Conservation (phyloP, 1,139 yeast species). For the Suhomyces chickasaworum region DNA sequence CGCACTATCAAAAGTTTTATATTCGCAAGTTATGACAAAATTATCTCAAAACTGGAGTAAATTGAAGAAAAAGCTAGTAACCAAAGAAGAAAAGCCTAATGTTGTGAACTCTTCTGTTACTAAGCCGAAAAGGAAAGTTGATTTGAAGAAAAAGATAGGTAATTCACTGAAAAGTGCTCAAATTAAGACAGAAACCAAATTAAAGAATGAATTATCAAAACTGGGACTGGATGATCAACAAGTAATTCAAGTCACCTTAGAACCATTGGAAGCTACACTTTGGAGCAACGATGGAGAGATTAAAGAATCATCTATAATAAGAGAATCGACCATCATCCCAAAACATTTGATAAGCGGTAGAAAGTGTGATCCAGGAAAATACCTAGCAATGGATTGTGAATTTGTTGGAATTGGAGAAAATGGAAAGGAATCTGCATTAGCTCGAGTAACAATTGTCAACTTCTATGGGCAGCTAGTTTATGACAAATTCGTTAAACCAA, state of each 20-base stretch:
- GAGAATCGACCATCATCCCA: conserved; percentile 1
- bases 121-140: not conserved
- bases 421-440: conserved; percentile 71
- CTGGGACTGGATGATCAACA: not conserved
- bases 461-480: conserved; percentile 71
- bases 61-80: conserved; percentile 27
- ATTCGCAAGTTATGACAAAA: conserved; percentile 1
- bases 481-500: conserved; percentile 77
- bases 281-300: conserved; percentile 35
- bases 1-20: conserved; percentile 3
- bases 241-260: not conserved
- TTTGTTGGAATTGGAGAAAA: conserved; percentile 88
- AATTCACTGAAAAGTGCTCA: not conserved
- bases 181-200: not conserved
- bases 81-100: not conserved
- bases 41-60: conserved; percentile 39
- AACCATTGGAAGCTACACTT: conserved; percentile 29
- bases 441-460: conserved; percentile 85
- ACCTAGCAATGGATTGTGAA: conserved; percentile 87
- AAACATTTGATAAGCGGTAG: not conserved
- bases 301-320: conserved; percentile 18
- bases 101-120: not conserved
- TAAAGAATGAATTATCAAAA: not conserved
- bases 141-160: not conserved
- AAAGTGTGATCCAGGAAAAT: conserved; percentile 60